These are phyloP conservation scores for Sporisorium iseilematis-ciliati DNA, from an alignment of 1,284 basidiomycete genomes.

Conservation along the genomic window DNA sequence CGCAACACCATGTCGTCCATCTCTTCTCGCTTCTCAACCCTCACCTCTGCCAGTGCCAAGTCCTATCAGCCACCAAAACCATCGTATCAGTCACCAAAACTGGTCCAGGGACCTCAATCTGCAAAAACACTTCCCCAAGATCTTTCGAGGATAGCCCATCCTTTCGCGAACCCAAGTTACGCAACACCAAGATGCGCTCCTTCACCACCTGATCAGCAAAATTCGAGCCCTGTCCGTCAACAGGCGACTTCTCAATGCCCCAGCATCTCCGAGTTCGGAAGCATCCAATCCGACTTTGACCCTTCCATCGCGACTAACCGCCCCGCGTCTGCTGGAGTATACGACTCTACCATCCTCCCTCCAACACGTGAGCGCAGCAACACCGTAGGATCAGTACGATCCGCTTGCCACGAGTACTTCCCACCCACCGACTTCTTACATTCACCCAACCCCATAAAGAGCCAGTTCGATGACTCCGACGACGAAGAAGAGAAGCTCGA, in stretches of 20 bases:
- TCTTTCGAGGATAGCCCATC: slow-evolving; percentile 4
- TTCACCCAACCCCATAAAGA: slow-evolving; percentile 20
- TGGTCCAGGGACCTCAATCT: slow-evolving; percentile 15
- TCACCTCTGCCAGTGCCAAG: slow-evolving; percentile 6
- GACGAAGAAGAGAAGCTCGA: slow-evolving; percentile 43
- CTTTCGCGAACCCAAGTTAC: slow-evolving; percentile 12
- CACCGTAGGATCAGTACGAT: slow-evolving; percentile 7
- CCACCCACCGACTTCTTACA: neutral
- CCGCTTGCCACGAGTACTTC: neutral
- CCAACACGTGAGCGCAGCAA: slow-evolving; percentile 8
- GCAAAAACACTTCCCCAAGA: slow-evolving; percentile 4
- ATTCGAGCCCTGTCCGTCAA: neutral
- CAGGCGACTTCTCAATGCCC: neutral
- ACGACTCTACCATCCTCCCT: too few relatives aligned
- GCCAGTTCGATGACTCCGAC: slow-evolving; percentile 49
- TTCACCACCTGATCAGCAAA: neutral
- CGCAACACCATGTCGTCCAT: slow-evolving; percentile 13
- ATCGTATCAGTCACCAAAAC: slow-evolving; percentile 39
- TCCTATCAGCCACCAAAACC: slow-evolving; percentile 31
- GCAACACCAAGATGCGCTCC: neutral
- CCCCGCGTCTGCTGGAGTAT: too few relatives aligned
- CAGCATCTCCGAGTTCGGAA: slow-evolving; percentile 11
- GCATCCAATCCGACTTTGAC: neutral
- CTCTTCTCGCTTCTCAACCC: slow-evolving; percentile 20
- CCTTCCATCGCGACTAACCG: neutral